Percentiles rank a stretch among this genome's conserved stretches.
Evolutionary conservation across 495 filamentous ascomycete species (phyloP).

Genomic region (Neurospora intermedia): DNA sequence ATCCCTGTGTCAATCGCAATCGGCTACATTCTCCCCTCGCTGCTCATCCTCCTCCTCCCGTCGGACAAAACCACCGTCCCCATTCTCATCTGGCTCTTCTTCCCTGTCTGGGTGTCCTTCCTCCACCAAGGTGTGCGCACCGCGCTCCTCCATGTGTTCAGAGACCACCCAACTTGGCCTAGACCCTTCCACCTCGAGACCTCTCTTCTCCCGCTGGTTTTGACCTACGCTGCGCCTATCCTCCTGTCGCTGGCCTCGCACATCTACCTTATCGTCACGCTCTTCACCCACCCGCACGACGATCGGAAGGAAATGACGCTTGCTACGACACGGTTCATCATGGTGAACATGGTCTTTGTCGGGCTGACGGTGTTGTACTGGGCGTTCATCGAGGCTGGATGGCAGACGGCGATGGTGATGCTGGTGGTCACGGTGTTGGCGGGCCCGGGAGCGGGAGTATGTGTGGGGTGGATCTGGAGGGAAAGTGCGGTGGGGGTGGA

Average conservation of each 20-base stretch:
- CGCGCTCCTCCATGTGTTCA: conserved; percentile 3
- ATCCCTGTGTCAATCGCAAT: conserved; percentile 29
- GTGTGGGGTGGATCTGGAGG: conserved; percentile 26
- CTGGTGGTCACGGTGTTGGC: conserved; percentile 17
- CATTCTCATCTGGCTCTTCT: conserved; percentile 43
- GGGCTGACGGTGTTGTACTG: conserved; percentile 30
- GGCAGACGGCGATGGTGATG: conserved; percentile 19
- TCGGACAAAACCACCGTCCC: conserved; percentile 51
- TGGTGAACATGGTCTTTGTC: conserved; percentile 24
- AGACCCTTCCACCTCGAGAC: conserved; percentile 23
- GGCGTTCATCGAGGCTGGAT: conserved; percentile 29
- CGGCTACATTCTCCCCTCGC: conserved; percentile 25
- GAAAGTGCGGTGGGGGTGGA: conserved; percentile 22
- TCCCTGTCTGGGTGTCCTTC: conserved; percentile 28
- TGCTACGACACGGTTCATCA: conserved; percentile 23
- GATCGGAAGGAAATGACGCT: conserved; percentile 32
- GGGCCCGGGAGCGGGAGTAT: conserved; percentile 30
- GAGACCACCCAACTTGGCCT: background rate
- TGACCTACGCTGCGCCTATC: conserved; percentile 27
- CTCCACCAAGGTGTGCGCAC: conserved; percentile 19
- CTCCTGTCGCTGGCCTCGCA: conserved; percentile 23
- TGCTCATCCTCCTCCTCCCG: conserved; percentile 58
- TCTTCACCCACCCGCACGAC: conserved; percentile 15
- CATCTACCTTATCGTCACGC: conserved; percentile 17
- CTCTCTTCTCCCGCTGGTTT: conserved; percentile 10